These are phyloP conservation scores for Angophora floribunda DNA, from an alignment of 345 rosid genomes.

Conservation along the genomic window DNA sequence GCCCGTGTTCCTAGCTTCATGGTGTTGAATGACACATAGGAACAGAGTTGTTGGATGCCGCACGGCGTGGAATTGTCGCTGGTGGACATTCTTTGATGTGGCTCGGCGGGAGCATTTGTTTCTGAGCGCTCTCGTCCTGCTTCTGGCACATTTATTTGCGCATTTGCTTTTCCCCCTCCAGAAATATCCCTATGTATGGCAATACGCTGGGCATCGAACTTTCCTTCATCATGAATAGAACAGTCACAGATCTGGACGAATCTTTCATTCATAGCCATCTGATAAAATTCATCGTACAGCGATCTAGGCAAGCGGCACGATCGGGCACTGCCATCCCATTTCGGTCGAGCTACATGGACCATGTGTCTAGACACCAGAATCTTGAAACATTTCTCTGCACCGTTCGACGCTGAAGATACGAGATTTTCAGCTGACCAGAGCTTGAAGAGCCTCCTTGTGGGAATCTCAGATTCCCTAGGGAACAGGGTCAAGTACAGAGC, in stretches of 20 bases:
- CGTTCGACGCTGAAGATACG: rapidly evolving
- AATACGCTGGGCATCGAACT: no score
- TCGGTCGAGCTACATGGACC: slow-evolving; percentile 4
- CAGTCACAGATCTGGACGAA: not conserved
- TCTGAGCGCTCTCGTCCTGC: rapidly evolving
- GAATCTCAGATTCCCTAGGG: slow-evolving; percentile 10
- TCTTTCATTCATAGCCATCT: not conserved
- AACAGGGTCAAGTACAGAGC: slow-evolving; percentile 19
- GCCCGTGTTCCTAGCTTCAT: not conserved
- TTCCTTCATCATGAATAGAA: not conserved
- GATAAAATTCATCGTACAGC: slow-evolving; percentile 1
- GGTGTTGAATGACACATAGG: slow-evolving; percentile 1
- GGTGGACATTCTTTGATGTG: no score
- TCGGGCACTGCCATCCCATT: slow-evolving; percentile 8
- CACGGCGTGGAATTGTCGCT: rapidly evolving
- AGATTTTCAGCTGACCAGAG: slow-evolving; percentile 23
- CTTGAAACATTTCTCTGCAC: not conserved
- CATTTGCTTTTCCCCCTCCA: no score
- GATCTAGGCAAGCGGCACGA: not conserved
- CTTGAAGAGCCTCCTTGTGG: slow-evolving; percentile 17
- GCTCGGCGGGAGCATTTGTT: no score
- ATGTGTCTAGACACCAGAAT: slow-evolving; percentile 1
- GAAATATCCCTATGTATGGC: no score
- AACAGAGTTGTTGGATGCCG: not conserved
- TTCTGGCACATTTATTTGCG: no score